Base-by-base conservation (phyloP, 345 rosid genomes). In the Pistacia atlantica region DNA sequence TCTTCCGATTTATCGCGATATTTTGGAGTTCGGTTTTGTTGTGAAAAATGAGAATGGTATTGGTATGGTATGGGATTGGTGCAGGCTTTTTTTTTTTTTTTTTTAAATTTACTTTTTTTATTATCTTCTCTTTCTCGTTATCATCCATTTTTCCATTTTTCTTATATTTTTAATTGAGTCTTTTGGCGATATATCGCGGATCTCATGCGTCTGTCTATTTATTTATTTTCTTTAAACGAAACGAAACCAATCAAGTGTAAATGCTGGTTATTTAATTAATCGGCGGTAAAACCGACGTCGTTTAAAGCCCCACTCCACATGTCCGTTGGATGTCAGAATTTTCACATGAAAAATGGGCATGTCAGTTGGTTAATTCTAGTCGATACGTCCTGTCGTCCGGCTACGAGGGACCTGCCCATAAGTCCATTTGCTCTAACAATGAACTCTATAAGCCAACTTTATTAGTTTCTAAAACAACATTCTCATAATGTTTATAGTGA, bases 1-100 rank as follows among this genome's bases (percentile, higher is more conserved):
- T 54, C 35, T 14, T 68, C 49, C 72, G 54, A 78, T 31, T 77
- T 87, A 85, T 87, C 90, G 87, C 86, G 89, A 87, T 51, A 83
- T 77, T 85, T 83, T 76, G 85, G 65, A 68, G 74, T 70, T 77
- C 69, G 85, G 80, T 78, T 71, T 84, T 28, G 28, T 33, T 2
- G 7, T n/a, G 49, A 31, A 5, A 48, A 16, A 28, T 10, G 38
- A 38, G 4, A 16, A 4, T 0, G 57, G 57, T 16, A 54, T 52
- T 42, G 18, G 6, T 16, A 52, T 54, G 46, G 25, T 25, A 25
- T 25, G 25, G 25, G 25, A 42, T 5, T 42, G 46, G 57, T 49
- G 0, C 56, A 17, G 66, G 12, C 38, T 38, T 51, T 57, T 35
- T 33, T 38, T 8, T 33, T 38, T 38, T 51, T 57, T 35, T 33